Evolutionary conservation across 2,329 filamentous ascomycete genomes (phyloP), one percentile per base, ranked within the genome.

Genomic region (Seiridium unicorne): DNA sequence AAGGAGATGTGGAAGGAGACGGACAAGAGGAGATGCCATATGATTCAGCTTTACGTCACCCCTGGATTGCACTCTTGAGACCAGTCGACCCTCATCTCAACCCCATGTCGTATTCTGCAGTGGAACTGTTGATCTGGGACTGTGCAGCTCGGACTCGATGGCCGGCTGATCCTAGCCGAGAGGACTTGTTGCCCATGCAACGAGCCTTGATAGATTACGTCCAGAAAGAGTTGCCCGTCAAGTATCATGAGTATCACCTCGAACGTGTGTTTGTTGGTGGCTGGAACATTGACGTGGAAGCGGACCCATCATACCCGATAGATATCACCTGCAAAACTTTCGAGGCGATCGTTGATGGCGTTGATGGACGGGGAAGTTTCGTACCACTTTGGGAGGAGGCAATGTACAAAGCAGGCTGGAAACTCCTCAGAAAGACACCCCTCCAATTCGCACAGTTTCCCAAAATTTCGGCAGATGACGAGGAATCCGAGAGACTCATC

Each of bases 81-180:
- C 77, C 80, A 0, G 65, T 71, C 4, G 70, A 79, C n/a, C 70
- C 75, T 1, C 73, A 79, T 59, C 11, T 7, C 1, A 68, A 58
- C 31, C 64, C 34, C 1, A 34, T 18, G 7, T 18, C 68, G 1
- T 79, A 72, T 67, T 63, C 2, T 0, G 55, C 57, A 2, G 74
- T 76, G 2, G 83, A 87, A 64, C 64, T 87, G 10, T 72, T 87
- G 5, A 82, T 87, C 44, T 86, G 83, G 83, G 84, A 87, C 62
- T 60, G 73, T 1, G 64, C 69, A 1, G 71, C 74, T 6, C 64
- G 61, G 1, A 63, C 69, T 1, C 72, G 67, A 34, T 68, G 72
- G 5, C 61, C 64, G 0, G 55, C 60, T 0, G 60, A 62, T 11
- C 32, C n/a, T 44, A 35, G 42, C 38, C 47, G 18, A 18, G 63